Evolutionary conservation across 2,329 filamentous ascomycete species (phyloP).

Genomic region (Paecilomyces sp.): DNA sequence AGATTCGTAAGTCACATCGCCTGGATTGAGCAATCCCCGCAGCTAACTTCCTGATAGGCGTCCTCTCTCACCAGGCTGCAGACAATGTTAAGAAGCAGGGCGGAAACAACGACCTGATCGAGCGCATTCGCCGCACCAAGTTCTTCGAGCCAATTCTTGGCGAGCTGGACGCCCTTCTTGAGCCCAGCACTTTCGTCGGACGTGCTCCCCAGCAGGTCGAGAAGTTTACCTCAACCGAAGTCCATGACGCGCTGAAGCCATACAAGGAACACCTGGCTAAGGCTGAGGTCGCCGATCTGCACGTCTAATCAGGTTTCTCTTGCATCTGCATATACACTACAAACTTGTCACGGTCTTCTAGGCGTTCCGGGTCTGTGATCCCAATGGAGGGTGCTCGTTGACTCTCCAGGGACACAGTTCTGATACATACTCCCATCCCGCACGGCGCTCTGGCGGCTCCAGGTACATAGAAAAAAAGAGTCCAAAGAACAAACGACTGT

Average conservation of each 20-base stretch:
- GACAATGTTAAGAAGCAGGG: constrained; percentile 65
- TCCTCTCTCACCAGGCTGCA: constrained; percentile 70
- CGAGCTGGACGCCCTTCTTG: constrained; percentile 62
- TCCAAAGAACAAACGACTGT: neutral
- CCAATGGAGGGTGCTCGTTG: neutral
- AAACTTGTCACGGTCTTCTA: neutral
- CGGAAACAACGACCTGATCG: constrained; percentile 72
- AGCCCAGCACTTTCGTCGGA: constrained; percentile 55
- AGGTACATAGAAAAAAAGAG: neutral
- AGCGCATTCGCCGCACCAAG: constrained; percentile 62
- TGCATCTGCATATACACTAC: neutral
- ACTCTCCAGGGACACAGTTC: neutral
- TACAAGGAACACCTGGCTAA: constrained; percentile 35
- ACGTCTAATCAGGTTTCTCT: constrained; percentile 23
- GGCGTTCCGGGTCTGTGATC: neutral
- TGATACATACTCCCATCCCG: neutral
- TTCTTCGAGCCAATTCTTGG: constrained; percentile 68
- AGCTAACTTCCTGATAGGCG: constrained; percentile 18
- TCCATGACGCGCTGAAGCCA: constrained; percentile 40
- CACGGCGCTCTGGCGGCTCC: neutral
- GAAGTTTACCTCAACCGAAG: constrained; percentile 45
- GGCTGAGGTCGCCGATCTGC: constrained; percentile 31
- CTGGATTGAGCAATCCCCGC: neutral
- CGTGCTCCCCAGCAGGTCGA: constrained; percentile 48
- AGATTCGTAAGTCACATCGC: constrained; percentile 51